A percentile compares a stretch with the other conserved stretches of the same genome.
These are phyloP conservation scores for Triglochin maritima DNA, from an alignment of 106 monocot genomes.

Conservation along the genomic window DNA sequence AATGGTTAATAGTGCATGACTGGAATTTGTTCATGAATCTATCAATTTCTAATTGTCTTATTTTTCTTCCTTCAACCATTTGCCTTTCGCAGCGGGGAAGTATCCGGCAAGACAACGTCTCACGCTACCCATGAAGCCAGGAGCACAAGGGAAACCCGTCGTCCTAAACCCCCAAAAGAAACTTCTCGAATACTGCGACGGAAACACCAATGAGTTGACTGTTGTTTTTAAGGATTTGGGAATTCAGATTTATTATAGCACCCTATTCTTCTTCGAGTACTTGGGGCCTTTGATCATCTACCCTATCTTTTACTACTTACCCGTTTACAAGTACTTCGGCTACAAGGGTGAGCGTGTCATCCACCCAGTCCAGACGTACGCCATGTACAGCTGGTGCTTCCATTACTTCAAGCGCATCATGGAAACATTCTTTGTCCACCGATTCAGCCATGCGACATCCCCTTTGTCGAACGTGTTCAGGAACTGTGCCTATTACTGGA, in stretches of 20 bases:
- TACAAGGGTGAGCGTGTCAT: conserved; percentile 47
- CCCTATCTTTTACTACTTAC: conserved; percentile 75
- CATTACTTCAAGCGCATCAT: conserved; percentile 89
- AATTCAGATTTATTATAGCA: conserved; percentile 60
- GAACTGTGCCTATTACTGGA: conserved; percentile 90
- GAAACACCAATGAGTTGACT: conserved; percentile 37
- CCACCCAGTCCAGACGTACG: conserved; percentile 68
- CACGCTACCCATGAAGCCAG: conserved; percentile 51
- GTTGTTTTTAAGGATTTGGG: conserved; percentile 89
- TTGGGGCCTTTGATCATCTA: conserved; percentile 79
- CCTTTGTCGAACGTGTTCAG: conserved; percentile 82
- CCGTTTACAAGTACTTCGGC: conserved; percentile 86
- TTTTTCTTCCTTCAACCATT: neutral
- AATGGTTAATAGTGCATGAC: too few relatives aligned
- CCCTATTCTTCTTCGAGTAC: conserved; percentile 92
- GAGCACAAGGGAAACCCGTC: conserved; percentile 33
- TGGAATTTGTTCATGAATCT: too few relatives aligned
- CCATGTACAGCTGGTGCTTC: conserved; percentile 85
- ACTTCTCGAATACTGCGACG: conserved; percentile 54
- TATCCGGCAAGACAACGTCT: conserved; percentile 87
- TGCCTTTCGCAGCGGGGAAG: conserved; percentile 53
- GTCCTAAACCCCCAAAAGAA: conserved; percentile 54
- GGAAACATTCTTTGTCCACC: conserved; percentile 91
- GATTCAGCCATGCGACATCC: conserved; percentile 94
- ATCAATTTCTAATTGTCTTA: neutral